Percentiles rank a stretch among this genome's conserved stretches.
These are phyloP conservation scores for Colletotrichum sp. DNA, from an alignment of 2,329 filamentous ascomycete species.

Conservation along the genomic window DNA sequence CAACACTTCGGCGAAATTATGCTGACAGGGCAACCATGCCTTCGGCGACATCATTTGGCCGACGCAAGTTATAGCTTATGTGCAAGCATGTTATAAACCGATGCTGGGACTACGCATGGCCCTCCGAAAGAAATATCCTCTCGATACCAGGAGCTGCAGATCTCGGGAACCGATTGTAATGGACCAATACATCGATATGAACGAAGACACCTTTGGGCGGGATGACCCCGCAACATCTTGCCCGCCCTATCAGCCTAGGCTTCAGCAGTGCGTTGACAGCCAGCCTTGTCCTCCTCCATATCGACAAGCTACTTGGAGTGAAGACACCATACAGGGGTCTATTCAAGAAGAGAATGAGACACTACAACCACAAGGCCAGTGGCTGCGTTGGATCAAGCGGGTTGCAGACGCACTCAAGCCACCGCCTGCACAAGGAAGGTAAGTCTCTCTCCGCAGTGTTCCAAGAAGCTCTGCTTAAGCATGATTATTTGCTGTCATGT, in stretches of 20 bases:
- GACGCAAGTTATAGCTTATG: not conserved
- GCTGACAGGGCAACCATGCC: too few relatives aligned
- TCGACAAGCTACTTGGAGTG: not conserved
- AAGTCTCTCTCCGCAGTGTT: not conserved
- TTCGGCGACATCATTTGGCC: not conserved
- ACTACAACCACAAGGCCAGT: too few relatives aligned
- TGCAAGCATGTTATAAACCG: not conserved
- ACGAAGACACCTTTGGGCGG: not conserved
- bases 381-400: not conserved
- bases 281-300: not conserved
- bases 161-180: accelerated
- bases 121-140: accelerated
- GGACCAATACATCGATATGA: not conserved
- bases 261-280: accelerated
- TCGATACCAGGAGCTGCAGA: not conserved
- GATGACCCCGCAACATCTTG: too few relatives aligned
- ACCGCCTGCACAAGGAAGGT: too few relatives aligned
- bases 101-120: accelerated
- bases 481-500: too few relatives aligned
- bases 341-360: not conserved
- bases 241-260: not conserved
- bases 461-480: too few relatives aligned
- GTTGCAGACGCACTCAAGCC: not conserved
- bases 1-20: not conserved
- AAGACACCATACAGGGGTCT: not conserved